Evolutionary conservation across 169 alveolate species (phyloP).

Genomic region (Eimeria zaria): DNA sequence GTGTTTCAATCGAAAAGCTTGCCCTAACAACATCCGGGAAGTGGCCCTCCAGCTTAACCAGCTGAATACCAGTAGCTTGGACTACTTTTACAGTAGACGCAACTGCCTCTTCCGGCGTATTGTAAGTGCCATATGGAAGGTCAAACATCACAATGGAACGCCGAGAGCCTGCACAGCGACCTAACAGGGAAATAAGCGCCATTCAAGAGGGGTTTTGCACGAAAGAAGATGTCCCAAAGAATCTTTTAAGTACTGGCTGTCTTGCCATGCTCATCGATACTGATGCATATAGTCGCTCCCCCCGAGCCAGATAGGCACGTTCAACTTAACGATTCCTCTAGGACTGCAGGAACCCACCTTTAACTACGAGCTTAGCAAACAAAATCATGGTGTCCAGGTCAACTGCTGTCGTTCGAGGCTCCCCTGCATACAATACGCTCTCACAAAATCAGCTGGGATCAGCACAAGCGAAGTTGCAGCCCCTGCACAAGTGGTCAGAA

Average conservation of each 20-base stretch:
- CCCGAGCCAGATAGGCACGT: background rate
- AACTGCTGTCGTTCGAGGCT: constrained; percentile 76
- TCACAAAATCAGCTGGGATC: background rate
- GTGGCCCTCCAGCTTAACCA: constrained; percentile 84
- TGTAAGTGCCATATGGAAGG: constrained; percentile 84
- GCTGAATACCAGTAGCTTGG: constrained; percentile 74
- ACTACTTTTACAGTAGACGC: constrained; percentile 68
- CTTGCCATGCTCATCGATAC: background rate
- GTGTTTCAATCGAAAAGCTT: background rate
- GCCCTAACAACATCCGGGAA: constrained; percentile 82
- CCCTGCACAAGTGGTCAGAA: background rate
- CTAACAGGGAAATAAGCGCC: background rate
- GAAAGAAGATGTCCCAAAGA: background rate
- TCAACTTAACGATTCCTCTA: background rate
- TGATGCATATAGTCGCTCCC: background rate
- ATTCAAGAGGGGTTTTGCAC: background rate
- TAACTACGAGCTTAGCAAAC: constrained; percentile 78
- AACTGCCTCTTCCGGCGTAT: constrained; percentile 78
- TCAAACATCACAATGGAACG: constrained; percentile 83
- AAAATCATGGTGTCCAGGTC: constrained; percentile 82
- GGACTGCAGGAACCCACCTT: constrained; percentile 28
- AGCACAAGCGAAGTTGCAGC: background rate
- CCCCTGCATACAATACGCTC: constrained; percentile 37
- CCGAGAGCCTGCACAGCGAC: constrained; percentile 64
- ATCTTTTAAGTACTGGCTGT: background rate